Evolutionary conservation across 1,139 yeast genomes (phyloP).

Genomic region (Saccharomyces hybrid): DNA sequence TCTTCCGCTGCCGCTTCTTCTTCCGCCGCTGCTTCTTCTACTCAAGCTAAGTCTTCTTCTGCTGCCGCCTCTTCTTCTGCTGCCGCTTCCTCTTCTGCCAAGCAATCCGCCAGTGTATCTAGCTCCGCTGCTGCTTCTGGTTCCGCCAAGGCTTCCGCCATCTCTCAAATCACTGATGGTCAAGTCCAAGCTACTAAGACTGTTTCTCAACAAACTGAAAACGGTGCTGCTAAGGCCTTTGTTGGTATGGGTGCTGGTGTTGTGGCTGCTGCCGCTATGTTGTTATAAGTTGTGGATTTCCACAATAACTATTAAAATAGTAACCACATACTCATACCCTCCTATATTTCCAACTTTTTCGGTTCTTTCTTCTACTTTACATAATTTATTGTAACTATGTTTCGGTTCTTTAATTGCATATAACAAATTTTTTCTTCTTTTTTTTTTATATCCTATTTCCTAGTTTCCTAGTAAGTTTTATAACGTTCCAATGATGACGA

Average conservation of each 20-base stretch:
- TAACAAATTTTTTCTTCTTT: not conserved
- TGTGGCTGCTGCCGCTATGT: no score
- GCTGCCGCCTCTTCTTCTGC: no score
- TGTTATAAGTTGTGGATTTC: not conserved
- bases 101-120: slow-evolving; percentile 5
- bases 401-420: not conserved
- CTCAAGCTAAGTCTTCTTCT: no score
- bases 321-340: not conserved
- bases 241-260: no score
- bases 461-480: no score
- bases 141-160: no score
- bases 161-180: no score
- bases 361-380: not conserved
- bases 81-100: slow-evolving; percentile 11
- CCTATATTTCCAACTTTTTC: not conserved
- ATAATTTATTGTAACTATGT: not conserved
- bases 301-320: not conserved
- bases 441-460: not conserved
- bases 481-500: not conserved
- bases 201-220: no score
- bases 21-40: slow-evolving; percentile 14
- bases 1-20: slow-evolving; percentile 11
- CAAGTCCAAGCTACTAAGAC: no score
- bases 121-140: slow-evolving; percentile 3
- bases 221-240: no score